Conservation (phyloP, 768 basidiomycete species). For the Boletus rufocinnamomeus region DNA sequence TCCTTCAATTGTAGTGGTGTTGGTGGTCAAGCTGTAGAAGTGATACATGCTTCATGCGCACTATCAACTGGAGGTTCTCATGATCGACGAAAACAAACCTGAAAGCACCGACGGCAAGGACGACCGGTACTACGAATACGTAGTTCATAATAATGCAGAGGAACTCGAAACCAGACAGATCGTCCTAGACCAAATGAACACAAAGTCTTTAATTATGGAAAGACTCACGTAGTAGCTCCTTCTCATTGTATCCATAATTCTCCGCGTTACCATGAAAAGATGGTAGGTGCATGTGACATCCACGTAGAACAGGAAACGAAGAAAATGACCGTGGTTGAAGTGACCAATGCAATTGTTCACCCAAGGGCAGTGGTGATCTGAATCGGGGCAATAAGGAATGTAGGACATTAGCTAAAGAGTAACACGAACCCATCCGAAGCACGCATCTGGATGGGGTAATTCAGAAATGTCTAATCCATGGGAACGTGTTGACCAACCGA, state of each 20-base stretch:
- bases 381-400: slow-evolving; percentile 9
- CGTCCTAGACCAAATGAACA: slow-evolving; percentile 49
- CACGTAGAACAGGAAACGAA: slow-evolving; percentile 92
- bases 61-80: slow-evolving; percentile 18
- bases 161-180: slow-evolving; percentile 68
- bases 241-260: slow-evolving; percentile 52
- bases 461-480: slow-evolving; percentile 1
- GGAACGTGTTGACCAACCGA: slow-evolving; percentile 47
- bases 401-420: background rate
- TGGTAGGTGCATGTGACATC: slow-evolving; percentile 91
- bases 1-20: slow-evolving; percentile 94
- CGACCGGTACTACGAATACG: slow-evolving; percentile 79
- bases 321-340: slow-evolving; percentile 84
- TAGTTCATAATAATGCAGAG: slow-evolving; percentile 89
- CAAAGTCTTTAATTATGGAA: background rate
- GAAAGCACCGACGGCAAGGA: slow-evolving; percentile 87
- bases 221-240: slow-evolving; percentile 54
- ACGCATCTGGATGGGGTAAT: slow-evolving; percentile 56
- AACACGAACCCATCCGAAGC: slow-evolving; percentile 78
- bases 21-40: slow-evolving; percentile 70
- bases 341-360: slow-evolving; percentile 94
- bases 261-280: slow-evolving; percentile 72
- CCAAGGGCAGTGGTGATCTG: slow-evolving; percentile 93
- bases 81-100: slow-evolving; percentile 49
- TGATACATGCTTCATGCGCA: slow-evolving; percentile 73